phyloP scores from a whole-genome alignment of 495 filamentous ascomycete genomes.

The Penicillium malachiteum region DNA sequence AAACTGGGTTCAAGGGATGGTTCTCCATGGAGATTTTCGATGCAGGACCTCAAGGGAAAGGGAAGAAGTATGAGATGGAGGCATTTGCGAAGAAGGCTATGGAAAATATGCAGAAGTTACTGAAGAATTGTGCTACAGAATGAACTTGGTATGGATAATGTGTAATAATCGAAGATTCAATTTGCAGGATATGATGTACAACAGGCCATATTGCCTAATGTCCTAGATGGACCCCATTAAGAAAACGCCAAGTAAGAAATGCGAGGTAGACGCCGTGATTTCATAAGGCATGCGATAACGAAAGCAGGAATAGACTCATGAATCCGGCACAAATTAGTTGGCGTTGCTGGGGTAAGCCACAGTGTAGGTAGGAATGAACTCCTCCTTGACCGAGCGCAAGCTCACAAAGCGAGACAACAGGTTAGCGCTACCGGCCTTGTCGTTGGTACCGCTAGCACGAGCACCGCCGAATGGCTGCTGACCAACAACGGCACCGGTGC shows the following conservation, averaged over 20 bases:
- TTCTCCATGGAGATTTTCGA: conserved; percentile 80
- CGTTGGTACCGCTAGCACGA: conserved; percentile 83
- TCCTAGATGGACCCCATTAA: background rate
- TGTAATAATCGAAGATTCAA: background rate
- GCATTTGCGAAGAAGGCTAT: conserved; percentile 60
- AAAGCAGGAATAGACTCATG: background rate
- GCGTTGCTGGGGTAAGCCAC: conserved; percentile 82
- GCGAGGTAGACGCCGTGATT: conserved; percentile 25
- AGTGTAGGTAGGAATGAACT: conserved; percentile 66
- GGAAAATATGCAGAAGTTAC: conserved; percentile 52
- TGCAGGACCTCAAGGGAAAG: conserved; percentile 56
- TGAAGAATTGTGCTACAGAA: conserved; percentile 43
- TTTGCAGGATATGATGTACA: background rate
- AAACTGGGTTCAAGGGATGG: conserved; percentile 70
- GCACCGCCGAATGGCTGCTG: conserved; percentile 91
- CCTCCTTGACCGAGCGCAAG: conserved; percentile 85
- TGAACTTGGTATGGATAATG: background rate
- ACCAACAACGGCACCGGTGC: conserved; percentile 85
- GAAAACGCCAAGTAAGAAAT: conserved; percentile 23
- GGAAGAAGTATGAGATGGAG: conserved; percentile 57
- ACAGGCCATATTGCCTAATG: background rate
- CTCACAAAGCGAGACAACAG: conserved; percentile 79
- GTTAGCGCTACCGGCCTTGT: conserved; percentile 82
- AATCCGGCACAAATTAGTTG: conserved; percentile 13
- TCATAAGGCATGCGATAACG: conserved; percentile 24